Evolutionary conservation across 257 asterid species (phyloP), one percentile per base, ranked within the genome.

Genomic region (Agastache rugosa): DNA sequence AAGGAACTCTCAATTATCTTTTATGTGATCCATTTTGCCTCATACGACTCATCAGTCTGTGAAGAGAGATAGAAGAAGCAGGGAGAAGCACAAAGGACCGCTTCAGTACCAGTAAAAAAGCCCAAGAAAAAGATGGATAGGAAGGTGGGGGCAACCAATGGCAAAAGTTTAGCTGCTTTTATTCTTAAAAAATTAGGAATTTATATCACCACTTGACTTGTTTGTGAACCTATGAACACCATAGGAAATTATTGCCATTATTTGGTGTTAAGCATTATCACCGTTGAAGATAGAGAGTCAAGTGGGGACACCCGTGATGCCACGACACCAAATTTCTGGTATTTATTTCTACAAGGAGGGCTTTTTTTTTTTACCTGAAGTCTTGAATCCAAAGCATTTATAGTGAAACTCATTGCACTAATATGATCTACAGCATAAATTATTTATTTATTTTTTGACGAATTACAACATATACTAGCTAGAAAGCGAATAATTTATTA

Each of bases 361-460:
- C 3, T 73, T 53, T 74, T 73, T 53, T 74, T 64, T 27, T 55
- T 20, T 39, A 50, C 48, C n/a, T 16, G 9, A 10, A 1, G 14
- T 47, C 34, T 29, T 29, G 5, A 64, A 37, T 22, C 45, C 35
- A 69, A 48, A 16, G 6, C 17, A 17, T 27, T 17, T 27, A n/a
- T 47, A 54, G 35, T 42, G 62, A 54, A 54, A 63, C 61, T 65
- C 63, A 25, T 39, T 29, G 22, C 41, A 56, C 78, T 16, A 31
- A 17, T 39, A 42, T 63, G 66, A 44, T 62, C 58, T 51, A 25
- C 29, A 25, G n/a, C n/a, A n/a, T n/a, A n/a, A n/a, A n/a, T n/a
- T n/a, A n/a, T n/a, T n/a, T n/a, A n/a, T n/a, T n/a, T n/a, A n/a
- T n/a, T n/a, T 27, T 27, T 27, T 3, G 1, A 1, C 3, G 31